Evolutionary conservation across 768 basidiomycete genomes (phyloP).

Genomic region (Polyporus arcularius): DNA sequence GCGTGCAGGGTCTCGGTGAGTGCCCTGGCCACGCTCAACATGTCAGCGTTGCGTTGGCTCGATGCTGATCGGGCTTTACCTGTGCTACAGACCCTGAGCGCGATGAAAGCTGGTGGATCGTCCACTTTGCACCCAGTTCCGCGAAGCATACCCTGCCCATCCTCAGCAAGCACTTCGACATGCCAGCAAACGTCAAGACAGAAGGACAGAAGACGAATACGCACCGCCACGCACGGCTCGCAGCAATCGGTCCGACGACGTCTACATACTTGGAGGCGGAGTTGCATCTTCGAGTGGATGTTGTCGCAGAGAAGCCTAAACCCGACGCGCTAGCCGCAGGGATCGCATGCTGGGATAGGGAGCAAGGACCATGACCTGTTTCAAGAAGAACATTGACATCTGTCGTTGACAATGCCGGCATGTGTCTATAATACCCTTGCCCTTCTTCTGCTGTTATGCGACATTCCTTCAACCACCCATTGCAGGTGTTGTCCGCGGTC

Average conservation of each 20-base stretch:
- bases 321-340: conserved; percentile 47
- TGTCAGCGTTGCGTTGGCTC: neutral
- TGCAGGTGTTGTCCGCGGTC: too few species aligned
- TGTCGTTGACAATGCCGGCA: too few species aligned
- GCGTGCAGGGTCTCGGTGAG: neutral
- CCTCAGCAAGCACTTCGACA: conserved; percentile 45
- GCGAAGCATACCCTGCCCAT: conserved; percentile 57
- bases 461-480: too few species aligned
- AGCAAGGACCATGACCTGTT: too few species aligned
- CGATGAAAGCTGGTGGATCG: conserved; percentile 60
- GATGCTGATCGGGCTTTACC: too few species aligned
- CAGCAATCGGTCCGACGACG: conserved; percentile 74
- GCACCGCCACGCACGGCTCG: conserved; percentile 33
- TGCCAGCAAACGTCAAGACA: conserved; percentile 27
- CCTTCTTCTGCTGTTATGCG: too few species aligned
- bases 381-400: too few species aligned
- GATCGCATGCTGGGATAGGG: too few species aligned
- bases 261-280: conserved; percentile 48
- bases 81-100: neutral
- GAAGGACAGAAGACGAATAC: neutral
- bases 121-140: conserved; percentile 75
- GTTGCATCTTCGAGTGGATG: conserved; percentile 52
- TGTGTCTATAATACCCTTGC: too few species aligned
- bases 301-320: conserved; percentile 54
- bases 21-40: neutral